Evolutionary conservation across 176 grass and related monocot species (phyloP).

Genomic region (Musa itinerans): DNA sequence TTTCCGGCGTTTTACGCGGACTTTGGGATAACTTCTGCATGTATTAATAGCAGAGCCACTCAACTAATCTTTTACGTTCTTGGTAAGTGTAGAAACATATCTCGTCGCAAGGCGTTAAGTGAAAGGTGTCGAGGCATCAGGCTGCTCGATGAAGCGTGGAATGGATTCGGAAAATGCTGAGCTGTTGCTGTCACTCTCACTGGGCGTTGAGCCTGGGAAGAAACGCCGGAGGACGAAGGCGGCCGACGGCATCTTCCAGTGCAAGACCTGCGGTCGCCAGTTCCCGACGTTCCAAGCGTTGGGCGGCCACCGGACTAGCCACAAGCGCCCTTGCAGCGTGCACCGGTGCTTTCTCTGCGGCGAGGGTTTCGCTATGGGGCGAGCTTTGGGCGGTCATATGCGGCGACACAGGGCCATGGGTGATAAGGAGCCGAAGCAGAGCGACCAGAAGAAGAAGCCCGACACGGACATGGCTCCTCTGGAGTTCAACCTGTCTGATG

Average conservation of each 20-base stretch:
- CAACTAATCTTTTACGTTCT: too few relatives aligned
- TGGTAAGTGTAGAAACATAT: too few relatives aligned
- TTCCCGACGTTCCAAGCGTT: conserved; percentile 19
- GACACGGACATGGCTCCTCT: background rate
- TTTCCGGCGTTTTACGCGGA: too few relatives aligned
- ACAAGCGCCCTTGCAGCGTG: background rate
- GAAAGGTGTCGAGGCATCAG: too few relatives aligned
- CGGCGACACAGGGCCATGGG: background rate
- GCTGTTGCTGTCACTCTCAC: background rate
- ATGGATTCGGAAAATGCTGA: background rate
- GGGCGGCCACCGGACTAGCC: conserved; percentile 12
- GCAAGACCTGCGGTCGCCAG: conserved; percentile 10
- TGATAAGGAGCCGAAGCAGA: conserved; percentile 6
- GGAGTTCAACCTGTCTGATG: background rate
- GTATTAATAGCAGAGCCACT: too few relatives aligned
- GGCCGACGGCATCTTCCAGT: background rate
- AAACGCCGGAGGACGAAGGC: background rate
- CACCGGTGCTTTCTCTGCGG: conserved; percentile 1
- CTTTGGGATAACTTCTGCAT: too few relatives aligned
- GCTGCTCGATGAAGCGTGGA: background rate
- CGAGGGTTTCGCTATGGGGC: background rate
- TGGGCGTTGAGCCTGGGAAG: background rate
- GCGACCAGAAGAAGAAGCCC: background rate
- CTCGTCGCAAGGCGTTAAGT: too few relatives aligned
- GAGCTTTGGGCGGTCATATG: conserved; percentile 11